These are phyloP conservation scores for Thelephora terrestris DNA, from an alignment of 1,284 basidiomycete genomes.

Conservation along the genomic window DNA sequence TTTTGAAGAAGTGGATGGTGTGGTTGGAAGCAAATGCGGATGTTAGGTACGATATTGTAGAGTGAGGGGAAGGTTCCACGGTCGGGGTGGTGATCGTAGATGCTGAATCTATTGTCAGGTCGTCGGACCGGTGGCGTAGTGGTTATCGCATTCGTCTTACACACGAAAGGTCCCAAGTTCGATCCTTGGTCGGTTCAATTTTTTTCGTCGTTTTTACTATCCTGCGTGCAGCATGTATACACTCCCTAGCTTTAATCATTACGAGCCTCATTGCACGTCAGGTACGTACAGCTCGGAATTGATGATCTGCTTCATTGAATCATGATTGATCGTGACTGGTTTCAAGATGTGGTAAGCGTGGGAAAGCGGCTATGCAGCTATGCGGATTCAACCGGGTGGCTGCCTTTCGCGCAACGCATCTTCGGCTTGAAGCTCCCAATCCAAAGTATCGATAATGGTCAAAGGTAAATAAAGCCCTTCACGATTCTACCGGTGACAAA, in stretches of 20 bases:
- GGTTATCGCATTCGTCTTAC: slow-evolving; percentile 2
- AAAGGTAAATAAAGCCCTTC: slow-evolving; percentile 37
- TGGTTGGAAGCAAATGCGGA: slow-evolving; percentile 90
- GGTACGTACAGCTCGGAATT: not conserved
- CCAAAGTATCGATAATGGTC: slow-evolving; percentile 42
- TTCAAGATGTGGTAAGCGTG: not conserved
- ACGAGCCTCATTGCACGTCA: not conserved
- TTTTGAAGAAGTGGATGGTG: slow-evolving; percentile 79
- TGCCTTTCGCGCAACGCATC: not conserved
- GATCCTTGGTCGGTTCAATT: slow-evolving; percentile 1
- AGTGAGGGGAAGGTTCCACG: slow-evolving; percentile 12
- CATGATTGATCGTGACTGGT: not conserved
- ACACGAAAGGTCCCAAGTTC: slow-evolving; percentile 2
- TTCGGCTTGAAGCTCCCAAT: not conserved
- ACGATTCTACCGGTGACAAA: slow-evolving; percentile 3
- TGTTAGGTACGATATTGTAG: slow-evolving; percentile 70
- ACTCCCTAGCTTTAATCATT: not conserved
- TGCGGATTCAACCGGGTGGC: not conserved
- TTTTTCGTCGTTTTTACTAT: not conserved
- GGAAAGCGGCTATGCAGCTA: not conserved
- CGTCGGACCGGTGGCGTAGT: slow-evolving; percentile 1
- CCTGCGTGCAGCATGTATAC: not conserved
- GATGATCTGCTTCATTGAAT: not conserved
- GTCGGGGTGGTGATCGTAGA: not conserved
- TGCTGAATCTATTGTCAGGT: not conserved